Evolutionary conservation across 805 yeast genomes (phyloP).

Genomic region (Wickerhamomyces strasburgensis): DNA sequence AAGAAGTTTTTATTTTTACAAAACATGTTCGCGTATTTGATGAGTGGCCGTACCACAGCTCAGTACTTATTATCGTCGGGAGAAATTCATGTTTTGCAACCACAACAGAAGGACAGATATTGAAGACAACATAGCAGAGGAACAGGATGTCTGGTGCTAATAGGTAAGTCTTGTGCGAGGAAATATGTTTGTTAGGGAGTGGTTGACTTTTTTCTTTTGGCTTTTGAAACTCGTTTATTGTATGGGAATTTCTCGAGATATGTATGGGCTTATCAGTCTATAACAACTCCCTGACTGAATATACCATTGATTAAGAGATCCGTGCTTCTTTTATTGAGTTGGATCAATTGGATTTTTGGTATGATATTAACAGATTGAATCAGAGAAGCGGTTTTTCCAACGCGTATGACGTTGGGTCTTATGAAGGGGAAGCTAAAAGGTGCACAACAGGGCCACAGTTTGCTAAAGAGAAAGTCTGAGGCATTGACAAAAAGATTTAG

Average conservation of each 20-base stretch:
- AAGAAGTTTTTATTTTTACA: background rate
- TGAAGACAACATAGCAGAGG: background rate
- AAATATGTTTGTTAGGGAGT: too few relatives aligned
- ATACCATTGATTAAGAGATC: too few relatives aligned
- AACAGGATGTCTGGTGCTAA: constrained; percentile 19
- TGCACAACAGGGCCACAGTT: constrained; percentile 93
- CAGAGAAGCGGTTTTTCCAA: constrained; percentile 95
- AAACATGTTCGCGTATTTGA: background rate
- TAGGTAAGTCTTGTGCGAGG: constrained; percentile 14
- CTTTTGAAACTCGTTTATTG: too few relatives aligned
- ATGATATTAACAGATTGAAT: background rate
- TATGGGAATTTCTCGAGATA: too few relatives aligned
- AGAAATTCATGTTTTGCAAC: background rate
- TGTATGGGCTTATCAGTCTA: too few relatives aligned
- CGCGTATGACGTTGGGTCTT: constrained; percentile 92
- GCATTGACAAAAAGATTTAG: constrained; percentile 95
- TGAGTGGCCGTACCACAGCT: too few relatives aligned
- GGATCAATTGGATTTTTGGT: too few relatives aligned
- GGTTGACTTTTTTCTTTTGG: too few relatives aligned
- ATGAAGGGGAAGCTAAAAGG: constrained; percentile 97
- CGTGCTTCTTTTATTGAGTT: too few relatives aligned
- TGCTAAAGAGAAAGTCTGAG: constrained; percentile 92
- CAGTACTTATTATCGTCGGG: background rate
- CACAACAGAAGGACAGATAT: background rate
- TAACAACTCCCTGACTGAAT: too few relatives aligned